Evolutionary conservation across 805 yeast genomes (phyloP).

Genomic region (Nadsonia fulvescens): DNA sequence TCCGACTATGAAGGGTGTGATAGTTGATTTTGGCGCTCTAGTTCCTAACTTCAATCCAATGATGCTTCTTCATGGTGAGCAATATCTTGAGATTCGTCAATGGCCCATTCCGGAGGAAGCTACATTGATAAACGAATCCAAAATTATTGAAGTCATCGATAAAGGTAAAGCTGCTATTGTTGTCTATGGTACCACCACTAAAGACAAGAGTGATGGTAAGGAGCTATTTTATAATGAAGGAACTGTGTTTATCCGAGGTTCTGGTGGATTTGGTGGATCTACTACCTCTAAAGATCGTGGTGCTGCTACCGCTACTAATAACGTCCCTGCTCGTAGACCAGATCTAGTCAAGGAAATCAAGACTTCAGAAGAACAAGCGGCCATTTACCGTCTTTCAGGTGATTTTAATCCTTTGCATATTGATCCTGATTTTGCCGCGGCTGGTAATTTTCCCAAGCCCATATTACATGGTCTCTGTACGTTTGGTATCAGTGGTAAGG

Average conservation of each 20-base stretch:
- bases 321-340: slow-evolving; percentile 45
- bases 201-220: slow-evolving; percentile 52
- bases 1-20: slow-evolving; percentile 51
- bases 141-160: slow-evolving; percentile 59
- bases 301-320: slow-evolving; percentile 44
- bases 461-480: slow-evolving; percentile 86
- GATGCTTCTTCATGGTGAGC: slow-evolving; percentile 88
- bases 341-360: slow-evolving; percentile 43
- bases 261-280: slow-evolving; percentile 32
- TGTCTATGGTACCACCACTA: slow-evolving; percentile 51
- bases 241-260: slow-evolving; percentile 67
- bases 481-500: slow-evolving; percentile 67
- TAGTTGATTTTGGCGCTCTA: slow-evolving; percentile 35
- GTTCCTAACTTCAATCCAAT: slow-evolving; percentile 78
- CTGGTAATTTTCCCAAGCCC: slow-evolving; percentile 71
- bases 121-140: slow-evolving; percentile 37
- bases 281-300: slow-evolving; percentile 37
- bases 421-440: slow-evolving; percentile 78
- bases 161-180: slow-evolving; percentile 73
- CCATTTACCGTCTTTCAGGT: slow-evolving; percentile 79
- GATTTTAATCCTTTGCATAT: slow-evolving; percentile 92
- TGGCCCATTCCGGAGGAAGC: slow-evolving; percentile 69
- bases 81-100: slow-evolving; percentile 58
- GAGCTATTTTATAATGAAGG: slow-evolving; percentile 63
- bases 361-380: slow-evolving; percentile 62